Conservation (phyloP, 495 filamentous ascomycete species). For the Penicillium parvum region DNA sequence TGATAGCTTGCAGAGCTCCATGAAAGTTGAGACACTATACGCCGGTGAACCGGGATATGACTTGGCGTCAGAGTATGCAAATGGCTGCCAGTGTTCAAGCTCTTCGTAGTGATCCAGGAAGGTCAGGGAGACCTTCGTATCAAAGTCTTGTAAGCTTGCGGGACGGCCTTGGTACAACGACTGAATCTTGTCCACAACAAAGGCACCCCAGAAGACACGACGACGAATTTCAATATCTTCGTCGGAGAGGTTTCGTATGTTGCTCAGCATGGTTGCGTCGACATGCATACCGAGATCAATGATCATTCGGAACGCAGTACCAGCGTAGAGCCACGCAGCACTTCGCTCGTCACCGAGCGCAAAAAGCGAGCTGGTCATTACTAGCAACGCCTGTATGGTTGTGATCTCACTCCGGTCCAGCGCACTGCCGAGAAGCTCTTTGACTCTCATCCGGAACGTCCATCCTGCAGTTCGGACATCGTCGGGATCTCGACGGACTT, state of each 20-base stretch:
- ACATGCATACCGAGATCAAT: slow-evolving; percentile 40
- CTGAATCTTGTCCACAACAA: slow-evolving; percentile 37
- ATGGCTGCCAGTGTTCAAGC: slow-evolving; percentile 27
- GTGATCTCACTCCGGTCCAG: slow-evolving; percentile 27
- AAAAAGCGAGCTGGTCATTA: slow-evolving; percentile 29
- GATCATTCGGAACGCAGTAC: slow-evolving; percentile 33
- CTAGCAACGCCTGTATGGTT: slow-evolving; percentile 25
- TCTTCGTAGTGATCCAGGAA: slow-evolving; percentile 36
- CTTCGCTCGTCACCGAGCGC: slow-evolving; percentile 24
- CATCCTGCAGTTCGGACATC: slow-evolving; percentile 23
- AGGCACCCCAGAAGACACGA: slow-evolving; percentile 41
- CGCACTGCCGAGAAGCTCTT: slow-evolving; percentile 24
- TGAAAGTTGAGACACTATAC: slow-evolving; percentile 27
- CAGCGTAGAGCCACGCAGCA: slow-evolving; percentile 37
- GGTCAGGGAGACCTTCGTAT: slow-evolving; percentile 21
- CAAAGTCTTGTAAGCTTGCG: slow-evolving; percentile 19
- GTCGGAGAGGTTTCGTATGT: slow-evolving; percentile 15
- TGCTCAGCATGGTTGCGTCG: slow-evolving; percentile 15
- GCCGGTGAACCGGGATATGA: slow-evolving; percentile 14
- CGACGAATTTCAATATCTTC: slow-evolving; percentile 39
- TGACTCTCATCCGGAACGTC: slow-evolving; percentile 26
- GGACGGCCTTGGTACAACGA: slow-evolving; percentile 34
- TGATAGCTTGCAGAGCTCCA: slow-evolving; percentile 23
- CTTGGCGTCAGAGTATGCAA: slow-evolving; percentile 14
- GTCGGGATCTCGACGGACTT: slow-evolving; percentile 28